Base-by-base conservation (phyloP, 805 yeast species). In the Pichia cabralensis region DNA sequence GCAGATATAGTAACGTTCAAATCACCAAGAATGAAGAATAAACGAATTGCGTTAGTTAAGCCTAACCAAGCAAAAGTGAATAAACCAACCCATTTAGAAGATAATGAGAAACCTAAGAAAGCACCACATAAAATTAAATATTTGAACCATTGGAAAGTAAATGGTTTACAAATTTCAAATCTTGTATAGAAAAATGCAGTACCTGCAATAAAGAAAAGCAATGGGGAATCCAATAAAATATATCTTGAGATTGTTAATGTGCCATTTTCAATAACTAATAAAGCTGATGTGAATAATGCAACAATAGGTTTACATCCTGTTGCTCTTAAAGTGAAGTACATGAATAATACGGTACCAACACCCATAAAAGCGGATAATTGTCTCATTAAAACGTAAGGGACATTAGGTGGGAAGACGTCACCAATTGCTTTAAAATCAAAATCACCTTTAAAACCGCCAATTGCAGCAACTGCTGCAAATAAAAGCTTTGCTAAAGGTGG, bases 401-500 rank as follows among this genome's bases (percentile, higher is more conserved):
- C 69, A 21, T 64, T 45, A 3, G 49, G 54, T 22, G 92, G 85
- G 59, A 57, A 80, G 10, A 44, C 61, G 40, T 70, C 73, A 38
- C 86, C 92, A 50, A 82, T 82, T 31, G 64, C 62, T 45, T 67
- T 71, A 49, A 82, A 82, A 34, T 60, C 66, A 49, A 82, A 82
- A 47, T 70, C 71, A 30, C 94, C 92, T 22, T 65, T 69, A 58
- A 75, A 82, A 0, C 89, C 89, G 39, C 76, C 83, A 10, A 78
- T 40, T 22, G 68, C 56, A 1, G 72, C 84, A 35, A 80, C 70
- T 31, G 78, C 80, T 3, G 88, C 92, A 57, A 68, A 80, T 31
- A 82, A 55, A 78, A 82, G 71, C 58, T 82, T 82, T 31, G 89
- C 86, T 48, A 82, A 65, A 3, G 94, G 94, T 22, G 94, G 94